These are phyloP conservation scores for Ogataea thermomethanolica DNA, from an alignment of 805 yeast genomes.

Conservation along the genomic window DNA sequence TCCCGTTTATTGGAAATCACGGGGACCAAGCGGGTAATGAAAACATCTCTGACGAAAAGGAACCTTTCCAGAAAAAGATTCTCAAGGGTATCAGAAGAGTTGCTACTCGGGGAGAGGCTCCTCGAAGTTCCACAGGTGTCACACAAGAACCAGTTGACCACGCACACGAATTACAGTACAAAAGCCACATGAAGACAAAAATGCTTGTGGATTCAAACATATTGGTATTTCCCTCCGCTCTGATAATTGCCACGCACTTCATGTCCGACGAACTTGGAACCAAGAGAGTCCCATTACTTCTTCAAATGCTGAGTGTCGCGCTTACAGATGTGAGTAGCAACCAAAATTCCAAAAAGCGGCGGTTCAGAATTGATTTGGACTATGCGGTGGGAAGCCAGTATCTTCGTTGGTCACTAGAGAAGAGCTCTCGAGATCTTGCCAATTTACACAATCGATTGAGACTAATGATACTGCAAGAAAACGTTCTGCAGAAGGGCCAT, in stretches of 20 bases:
- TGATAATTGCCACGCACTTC: slow-evolving; percentile 71
- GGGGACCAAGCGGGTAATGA: neutral
- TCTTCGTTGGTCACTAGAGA: slow-evolving; percentile 75
- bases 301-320: slow-evolving; percentile 67
- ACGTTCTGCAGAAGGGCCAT: slow-evolving; percentile 24
- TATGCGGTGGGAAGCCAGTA: slow-evolving; percentile 84
- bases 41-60: slow-evolving; percentile 13
- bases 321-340: slow-evolving; percentile 49
- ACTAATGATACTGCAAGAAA: slow-evolving; percentile 45
- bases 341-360: slow-evolving; percentile 38
- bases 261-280: slow-evolving; percentile 72
- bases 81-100: slow-evolving; percentile 20
- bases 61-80: slow-evolving; percentile 18
- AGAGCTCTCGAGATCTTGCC: slow-evolving; percentile 68
- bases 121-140: slow-evolving; percentile 10
- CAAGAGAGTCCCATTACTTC: slow-evolving; percentile 76
- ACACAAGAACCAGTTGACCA: slow-evolving; percentile 14
- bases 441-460: slow-evolving; percentile 67
- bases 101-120: slow-evolving; percentile 13
- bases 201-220: slow-evolving; percentile 47
- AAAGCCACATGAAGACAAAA: slow-evolving; percentile 26
- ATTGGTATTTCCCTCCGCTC: slow-evolving; percentile 70
- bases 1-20: slow-evolving; percentile 15
- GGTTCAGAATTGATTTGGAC: slow-evolving; percentile 70
- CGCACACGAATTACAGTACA: slow-evolving; percentile 22